Conservation (phyloP, 768 basidiomycete genomes). For the Leucocoprinus sp. region DNA sequence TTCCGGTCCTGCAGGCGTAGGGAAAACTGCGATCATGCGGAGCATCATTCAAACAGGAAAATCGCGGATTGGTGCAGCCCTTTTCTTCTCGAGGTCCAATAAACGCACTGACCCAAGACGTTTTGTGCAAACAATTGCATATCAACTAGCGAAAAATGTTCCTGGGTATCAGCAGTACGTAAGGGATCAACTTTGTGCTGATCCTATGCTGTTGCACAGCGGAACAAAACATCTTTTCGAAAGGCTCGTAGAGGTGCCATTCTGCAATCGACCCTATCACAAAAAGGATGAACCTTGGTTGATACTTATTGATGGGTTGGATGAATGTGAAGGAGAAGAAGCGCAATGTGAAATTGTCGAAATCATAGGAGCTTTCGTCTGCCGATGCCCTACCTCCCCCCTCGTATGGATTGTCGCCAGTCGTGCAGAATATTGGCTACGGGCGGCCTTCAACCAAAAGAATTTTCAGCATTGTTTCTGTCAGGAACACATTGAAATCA, state of each 20-base stretch:
- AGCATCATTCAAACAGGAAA: background rate
- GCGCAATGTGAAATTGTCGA: background rate
- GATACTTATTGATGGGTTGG: constrained; percentile 6
- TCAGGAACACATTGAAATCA: background rate
- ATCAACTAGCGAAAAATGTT: background rate
- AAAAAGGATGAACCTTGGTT: background rate
- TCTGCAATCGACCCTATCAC: background rate
- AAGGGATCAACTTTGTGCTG: background rate
- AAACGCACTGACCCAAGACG: background rate
- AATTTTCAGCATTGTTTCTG: background rate
- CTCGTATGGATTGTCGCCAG: constrained; percentile 8
- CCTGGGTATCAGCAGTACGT: background rate
- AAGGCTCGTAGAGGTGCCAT: constrained; percentile 1
- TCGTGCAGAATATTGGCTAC: background rate
- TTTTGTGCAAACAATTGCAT: background rate
- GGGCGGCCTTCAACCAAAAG: background rate
- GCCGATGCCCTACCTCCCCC: background rate
- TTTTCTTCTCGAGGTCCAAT: background rate
- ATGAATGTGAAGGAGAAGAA: background rate
- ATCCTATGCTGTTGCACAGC: background rate
- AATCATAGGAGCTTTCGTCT: constrained; percentile 1
- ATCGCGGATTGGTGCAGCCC: background rate
- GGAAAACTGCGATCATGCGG: constrained; percentile 4
- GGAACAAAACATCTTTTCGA: background rate
- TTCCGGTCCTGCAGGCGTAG: constrained; percentile 6